A percentile compares a stretch with the other conserved stretches of the same genome.
Evolutionary conservation across 108 stramenopile genomes (phyloP).

Genomic region (Skeletonema tropicum): DNA sequence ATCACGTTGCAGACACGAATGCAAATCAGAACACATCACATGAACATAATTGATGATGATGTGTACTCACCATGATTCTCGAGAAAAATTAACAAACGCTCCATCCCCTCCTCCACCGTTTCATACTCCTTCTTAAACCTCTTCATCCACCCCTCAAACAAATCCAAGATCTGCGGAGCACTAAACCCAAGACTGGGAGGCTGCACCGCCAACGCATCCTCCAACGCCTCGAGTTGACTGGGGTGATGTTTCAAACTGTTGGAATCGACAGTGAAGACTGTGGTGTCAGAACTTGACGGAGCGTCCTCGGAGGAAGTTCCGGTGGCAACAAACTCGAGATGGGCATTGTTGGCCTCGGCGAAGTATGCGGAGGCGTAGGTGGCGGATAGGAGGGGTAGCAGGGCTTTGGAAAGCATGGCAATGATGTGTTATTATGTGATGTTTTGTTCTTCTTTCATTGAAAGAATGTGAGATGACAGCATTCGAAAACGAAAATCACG

Average conservation of each 20-base stretch:
- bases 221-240: not conserved
- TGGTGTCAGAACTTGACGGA: not conserved
- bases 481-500: not conserved
- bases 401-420: not conserved
- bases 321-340: constrained; percentile 19
- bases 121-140: constrained; percentile 63
- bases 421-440: not conserved
- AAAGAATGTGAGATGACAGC: not conserved
- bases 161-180: constrained; percentile 15
- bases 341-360: constrained; percentile 23
- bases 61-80: constrained; percentile 80
- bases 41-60: constrained; percentile 23
- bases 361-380: constrained; percentile 15
- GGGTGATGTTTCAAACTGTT: not conserved
- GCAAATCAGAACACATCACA: constrained; percentile 3
- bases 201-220: constrained; percentile 1
- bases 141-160: constrained; percentile 60
- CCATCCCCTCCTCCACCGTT: constrained; percentile 45
- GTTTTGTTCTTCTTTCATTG: not conserved
- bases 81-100: constrained; percentile 65
- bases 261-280: not conserved
- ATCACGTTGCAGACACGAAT: not conserved
- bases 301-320: not conserved
- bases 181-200: not conserved
- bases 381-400: constrained; percentile 2